Base-by-base conservation (phyloP, 345 rosid species). In the Litchi chinensis region DNA sequence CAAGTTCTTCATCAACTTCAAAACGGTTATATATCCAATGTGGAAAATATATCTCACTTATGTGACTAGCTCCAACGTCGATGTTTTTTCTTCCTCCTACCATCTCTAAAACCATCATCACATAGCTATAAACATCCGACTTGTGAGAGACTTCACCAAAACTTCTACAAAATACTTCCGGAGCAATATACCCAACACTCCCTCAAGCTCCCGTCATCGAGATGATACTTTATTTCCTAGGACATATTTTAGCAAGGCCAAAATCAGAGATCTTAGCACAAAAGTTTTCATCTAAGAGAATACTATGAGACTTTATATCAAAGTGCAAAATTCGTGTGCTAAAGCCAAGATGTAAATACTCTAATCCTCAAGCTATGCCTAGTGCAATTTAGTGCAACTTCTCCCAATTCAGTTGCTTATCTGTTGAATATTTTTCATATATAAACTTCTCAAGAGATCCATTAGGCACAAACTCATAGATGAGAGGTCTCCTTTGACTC, bases 51-150 rank as follows among this genome's bases (percentile, higher is more conserved):
- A 60, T 60, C 13, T 60, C 32, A 4, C 65, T 60, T 4, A 32
- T 21, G 2, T 11, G 44, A 66, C 18, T 22, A 16, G 32, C 69
- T 32, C 32, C 69, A 32, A 32, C 44, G 1, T 39, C 9, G 0
- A 16, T 10, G 37, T 37, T 66, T 18, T 66, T 37, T 37, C 70
- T 37, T 2, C 70, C 70, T 37, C 46, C 46, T 16, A 6, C 46
- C 70, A 66, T 66, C 39, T 66, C 46, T 37, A 37, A 18, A 32
- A 66, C 70, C 70, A 66, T 66, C 70, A 66, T 66, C 39, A 26
- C 28, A 40, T 40, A 67, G 0, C 26, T 67, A 3, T 67, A 67
- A 9, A 67, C 71, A 67, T 67, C 50, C 10, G 50, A 67, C 13
- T 67, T 67, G 52, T 67, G 71, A 67, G 70, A 67, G 26, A 67